A percentile compares a stretch with the other conserved stretches of the same genome.
phyloP scores from a whole-genome alignment of 2,329 filamentous ascomycete species.

The Stemphylium vesicarium region DNA sequence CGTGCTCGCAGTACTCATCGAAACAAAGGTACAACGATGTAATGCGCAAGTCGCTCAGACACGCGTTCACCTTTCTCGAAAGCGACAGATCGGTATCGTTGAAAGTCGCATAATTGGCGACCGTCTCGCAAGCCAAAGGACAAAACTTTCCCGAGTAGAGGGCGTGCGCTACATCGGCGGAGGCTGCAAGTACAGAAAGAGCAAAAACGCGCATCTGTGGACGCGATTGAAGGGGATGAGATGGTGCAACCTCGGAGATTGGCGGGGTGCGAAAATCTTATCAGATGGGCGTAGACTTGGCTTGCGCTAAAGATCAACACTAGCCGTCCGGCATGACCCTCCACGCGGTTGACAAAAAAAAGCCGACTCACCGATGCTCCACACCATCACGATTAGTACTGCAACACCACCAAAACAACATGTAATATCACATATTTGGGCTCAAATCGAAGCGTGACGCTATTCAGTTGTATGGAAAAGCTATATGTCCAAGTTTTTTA shows the following conservation, averaged over 20 bases:
- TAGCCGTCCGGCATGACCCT: no score
- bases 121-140: conserved; percentile 39
- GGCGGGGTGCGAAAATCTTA: conserved; percentile 28
- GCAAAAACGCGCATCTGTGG: conserved; percentile 26
- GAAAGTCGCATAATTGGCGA: conserved; percentile 38
- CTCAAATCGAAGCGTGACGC: neutral
- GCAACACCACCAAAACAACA: no score
- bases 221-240: conserved; percentile 11
- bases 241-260: conserved; percentile 19
- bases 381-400: neutral
- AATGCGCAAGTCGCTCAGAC: conserved; percentile 33
- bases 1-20: conserved; percentile 30
- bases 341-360: neutral
- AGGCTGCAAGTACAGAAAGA: conserved; percentile 9
- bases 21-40: conserved; percentile 41
- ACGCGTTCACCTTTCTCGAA: conserved; percentile 35
- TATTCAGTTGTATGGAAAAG: neutral
- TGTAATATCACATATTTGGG: neutral
- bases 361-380: no score
- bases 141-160: conserved; percentile 33
- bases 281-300: conserved; percentile 23
- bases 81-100: conserved; percentile 38
- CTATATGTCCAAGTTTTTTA: neutral
- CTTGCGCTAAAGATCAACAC: no score
- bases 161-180: conserved; percentile 18